These are phyloP conservation scores for Trametes meyenii DNA, from an alignment of 768 basidiomycete species.

Conservation along the genomic window DNA sequence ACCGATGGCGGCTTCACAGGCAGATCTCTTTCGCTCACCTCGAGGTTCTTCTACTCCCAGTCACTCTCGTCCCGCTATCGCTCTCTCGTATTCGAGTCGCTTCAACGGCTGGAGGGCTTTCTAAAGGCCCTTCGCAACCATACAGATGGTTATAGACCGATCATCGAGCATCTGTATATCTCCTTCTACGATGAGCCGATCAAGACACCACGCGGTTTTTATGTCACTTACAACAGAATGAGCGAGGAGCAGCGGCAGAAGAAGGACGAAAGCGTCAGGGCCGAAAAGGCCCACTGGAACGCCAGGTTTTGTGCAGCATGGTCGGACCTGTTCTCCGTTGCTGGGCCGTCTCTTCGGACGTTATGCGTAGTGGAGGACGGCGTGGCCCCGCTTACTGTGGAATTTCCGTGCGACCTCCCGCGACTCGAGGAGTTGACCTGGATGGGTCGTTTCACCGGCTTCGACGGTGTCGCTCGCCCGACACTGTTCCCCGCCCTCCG, in stretches of 20 bases:
- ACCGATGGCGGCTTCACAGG: too few relatives aligned
- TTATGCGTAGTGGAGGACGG: background rate
- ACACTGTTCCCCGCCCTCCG: background rate
- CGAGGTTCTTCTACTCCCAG: too few relatives aligned
- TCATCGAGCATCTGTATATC: slow-evolving; percentile 1
- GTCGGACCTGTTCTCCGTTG: background rate
- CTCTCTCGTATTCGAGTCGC: too few relatives aligned
- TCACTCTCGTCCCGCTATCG: too few relatives aligned
- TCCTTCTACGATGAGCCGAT: background rate
- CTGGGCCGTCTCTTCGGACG: background rate
- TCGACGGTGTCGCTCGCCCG: background rate
- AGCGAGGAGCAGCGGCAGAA: background rate
- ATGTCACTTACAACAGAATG: background rate
- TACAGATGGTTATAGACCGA: background rate
- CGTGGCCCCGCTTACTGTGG: background rate
- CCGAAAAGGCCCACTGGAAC: background rate
- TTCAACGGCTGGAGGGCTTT: too few relatives aligned
- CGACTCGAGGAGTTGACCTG: background rate
- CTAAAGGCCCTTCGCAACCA: background rate
- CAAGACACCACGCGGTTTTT: background rate
- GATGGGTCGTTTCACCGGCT: background rate
- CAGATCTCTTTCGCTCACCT: too few relatives aligned
- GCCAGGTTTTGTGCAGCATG: background rate
- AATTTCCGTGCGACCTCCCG: background rate
- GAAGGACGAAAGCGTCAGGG: background rate